These are phyloP conservation scores for Rhizoctonia solani DNA, from an alignment of 1,284 basidiomycete genomes.

Conservation along the genomic window DNA sequence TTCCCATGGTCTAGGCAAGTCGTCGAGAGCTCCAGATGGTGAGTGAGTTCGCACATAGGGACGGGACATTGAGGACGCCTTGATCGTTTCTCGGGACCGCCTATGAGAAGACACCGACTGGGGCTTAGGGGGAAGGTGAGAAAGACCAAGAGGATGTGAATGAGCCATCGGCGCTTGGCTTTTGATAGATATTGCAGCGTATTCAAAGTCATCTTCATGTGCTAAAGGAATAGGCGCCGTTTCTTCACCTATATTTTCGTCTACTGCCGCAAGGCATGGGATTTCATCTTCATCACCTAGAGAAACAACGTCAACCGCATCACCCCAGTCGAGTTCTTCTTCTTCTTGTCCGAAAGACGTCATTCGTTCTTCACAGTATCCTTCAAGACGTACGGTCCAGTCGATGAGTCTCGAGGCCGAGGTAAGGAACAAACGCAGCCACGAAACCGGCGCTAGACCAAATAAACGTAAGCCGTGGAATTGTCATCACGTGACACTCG, in stretches of 20 bases:
- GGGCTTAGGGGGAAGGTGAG: conserved; percentile 30
- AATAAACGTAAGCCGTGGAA: conserved; percentile 4
- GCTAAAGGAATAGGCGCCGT: not conserved
- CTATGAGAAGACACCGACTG: conserved; percentile 6
- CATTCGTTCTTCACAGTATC: not conserved
- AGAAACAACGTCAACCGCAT: conserved; percentile 27
- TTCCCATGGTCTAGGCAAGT: conserved; percentile 22
- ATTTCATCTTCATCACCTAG: conserved; percentile 33
- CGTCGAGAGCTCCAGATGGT: conserved; percentile 6
- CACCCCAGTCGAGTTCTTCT: conserved; percentile 33
- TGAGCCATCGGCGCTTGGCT: conserved; percentile 3
- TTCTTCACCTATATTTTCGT: not conserved
- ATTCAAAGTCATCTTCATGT: not conserved
- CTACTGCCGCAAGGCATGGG: not conserved
- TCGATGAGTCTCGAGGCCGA: not conserved
- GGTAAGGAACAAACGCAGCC: conserved; percentile 31
- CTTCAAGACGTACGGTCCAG: not conserved
- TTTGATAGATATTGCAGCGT: not conserved
- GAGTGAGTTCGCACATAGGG: conserved; percentile 14
- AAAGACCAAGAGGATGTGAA: not conserved
- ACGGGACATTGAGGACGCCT: conserved; percentile 26
- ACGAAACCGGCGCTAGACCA: conserved; percentile 19
- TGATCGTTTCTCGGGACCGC: conserved; percentile 28
- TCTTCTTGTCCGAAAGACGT: conserved; percentile 28
- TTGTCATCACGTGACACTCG: conserved; percentile 10